Percentiles rank a stretch among this genome's conserved stretches.
phyloP scores from a whole-genome alignment of 2,329 filamentous ascomycete species.

The Colletotrichum karsti region DNA sequence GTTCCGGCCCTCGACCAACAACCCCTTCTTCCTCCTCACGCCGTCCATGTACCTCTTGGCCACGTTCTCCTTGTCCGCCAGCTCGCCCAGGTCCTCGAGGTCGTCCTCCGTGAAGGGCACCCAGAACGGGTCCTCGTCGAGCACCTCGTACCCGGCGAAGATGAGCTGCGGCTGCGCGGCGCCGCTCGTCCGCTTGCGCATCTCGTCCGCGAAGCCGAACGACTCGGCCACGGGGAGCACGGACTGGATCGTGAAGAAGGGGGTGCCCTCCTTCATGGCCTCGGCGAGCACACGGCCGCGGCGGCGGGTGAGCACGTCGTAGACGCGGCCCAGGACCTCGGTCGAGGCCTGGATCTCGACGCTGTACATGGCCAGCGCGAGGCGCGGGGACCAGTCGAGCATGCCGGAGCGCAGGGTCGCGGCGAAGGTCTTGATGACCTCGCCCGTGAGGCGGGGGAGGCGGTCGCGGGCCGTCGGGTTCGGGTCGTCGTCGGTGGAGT shows the following conservation, averaged over 20 bases:
- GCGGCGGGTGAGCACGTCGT: conserved; percentile 95
- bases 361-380: conserved; percentile 96
- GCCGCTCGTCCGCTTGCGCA: conserved; percentile 91
- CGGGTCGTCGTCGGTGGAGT: conserved; percentile 56
- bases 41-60: conserved; percentile 95
- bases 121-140: conserved; percentile 98
- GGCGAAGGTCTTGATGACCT: conserved; percentile 90
- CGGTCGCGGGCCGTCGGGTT: conserved; percentile 66
- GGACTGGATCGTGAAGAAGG: conserved; percentile 93
- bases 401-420: conserved; percentile 86
- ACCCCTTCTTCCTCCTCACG: conserved; percentile 85
- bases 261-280: conserved; percentile 91
- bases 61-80: conserved; percentile 94
- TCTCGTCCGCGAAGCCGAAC: conserved; percentile 96
- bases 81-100: conserved; percentile 92
- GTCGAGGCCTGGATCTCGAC: conserved; percentile 97
- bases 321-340: conserved; percentile 94
- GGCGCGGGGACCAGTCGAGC: conserved; percentile 94
- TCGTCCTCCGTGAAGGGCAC: conserved; percentile 97
- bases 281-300: conserved; percentile 90
- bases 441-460: conserved; percentile 85
- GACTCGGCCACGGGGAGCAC: conserved; percentile 91
- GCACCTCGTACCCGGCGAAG: conserved; percentile 90
- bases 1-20: conserved; percentile 81
- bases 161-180: conserved; percentile 92